Evolutionary conservation across 2,329 filamentous ascomycete species (phyloP), one percentile per base, ranked within the genome.

Genomic region (Pseudofabraea citricarpa): DNA sequence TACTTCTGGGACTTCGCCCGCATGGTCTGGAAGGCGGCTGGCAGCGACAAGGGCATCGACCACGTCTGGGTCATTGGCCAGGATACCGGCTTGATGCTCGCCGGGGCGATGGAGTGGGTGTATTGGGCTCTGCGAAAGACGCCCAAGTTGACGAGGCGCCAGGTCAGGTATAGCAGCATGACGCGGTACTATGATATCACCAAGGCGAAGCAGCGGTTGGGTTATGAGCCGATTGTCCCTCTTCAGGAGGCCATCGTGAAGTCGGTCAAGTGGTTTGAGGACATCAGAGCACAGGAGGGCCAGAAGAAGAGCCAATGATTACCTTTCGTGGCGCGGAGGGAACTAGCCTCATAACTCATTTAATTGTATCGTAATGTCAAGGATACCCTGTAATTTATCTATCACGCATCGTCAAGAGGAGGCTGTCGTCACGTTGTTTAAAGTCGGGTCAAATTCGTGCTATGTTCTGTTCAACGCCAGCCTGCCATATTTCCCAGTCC

Each of bases 1-100:
- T 91, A 91, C 63, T 94, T 95, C 66, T 94, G 93, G 81, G 89
- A 95, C 65, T 86, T 94, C 61, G 80, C 86, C 46, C 77, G 87
- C 31, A 80, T 82, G 29, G 75, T 95, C 36, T 97, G 88, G 88
- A 69, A 68, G 50, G 74, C 72, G 32, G 77, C 77, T 9, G 80
- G 80, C 26, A 71, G 64, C 44, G 61, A 67, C 6, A 65, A 66
- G 45, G 77, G 77, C 16, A 74, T 70, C 5, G 70, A 72, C 39
- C 67, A 73, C 52, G 75, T 77, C 42, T 80, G 78, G 75, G 61
- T 64, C 5, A 68, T 85, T 50, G 64, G 72, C 36, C 69, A 69
- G 46, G 71, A 71, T 37, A 39, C 76, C 29, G 79, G 77, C 44
- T 56, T 78, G 48, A 45, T 68, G 10, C 58, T 83, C 12, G 80